These are phyloP conservation scores for Alternaria rosae DNA, from an alignment of 2,329 filamentous ascomycete genomes.

Conservation along the genomic window DNA sequence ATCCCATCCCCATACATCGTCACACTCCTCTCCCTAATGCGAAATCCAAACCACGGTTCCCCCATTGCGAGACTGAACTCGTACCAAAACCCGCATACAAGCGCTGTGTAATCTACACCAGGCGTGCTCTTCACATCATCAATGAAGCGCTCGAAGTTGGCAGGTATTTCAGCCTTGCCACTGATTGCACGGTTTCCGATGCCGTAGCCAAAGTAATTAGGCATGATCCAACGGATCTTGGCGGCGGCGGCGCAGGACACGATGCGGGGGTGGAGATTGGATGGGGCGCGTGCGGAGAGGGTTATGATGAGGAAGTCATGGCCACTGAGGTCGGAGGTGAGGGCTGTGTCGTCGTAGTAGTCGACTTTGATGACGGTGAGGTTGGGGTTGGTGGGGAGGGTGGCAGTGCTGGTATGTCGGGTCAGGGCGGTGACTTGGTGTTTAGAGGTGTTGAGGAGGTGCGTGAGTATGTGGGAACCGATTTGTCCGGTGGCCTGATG, in stretches of 20 bases:
- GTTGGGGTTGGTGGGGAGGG: background rate
- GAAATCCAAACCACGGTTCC: slow-evolving; percentile 46
- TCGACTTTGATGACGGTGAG: background rate
- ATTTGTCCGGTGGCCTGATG: background rate
- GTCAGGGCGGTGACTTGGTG: background rate
- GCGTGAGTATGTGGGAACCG: background rate
- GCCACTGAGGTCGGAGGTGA: background rate
- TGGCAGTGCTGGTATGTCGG: background rate
- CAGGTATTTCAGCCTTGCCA: background rate
- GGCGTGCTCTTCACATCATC: slow-evolving; percentile 14
- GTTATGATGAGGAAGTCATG: background rate
- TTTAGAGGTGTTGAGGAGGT: background rate
- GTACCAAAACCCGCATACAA: slow-evolving; percentile 47
- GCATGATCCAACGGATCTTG: background rate
- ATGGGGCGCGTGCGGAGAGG: background rate
- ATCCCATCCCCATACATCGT: slow-evolving; percentile 45
- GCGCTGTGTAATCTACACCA: slow-evolving; percentile 12
- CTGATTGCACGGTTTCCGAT: background rate
- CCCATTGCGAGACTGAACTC: slow-evolving; percentile 47
- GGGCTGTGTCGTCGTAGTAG: background rate
- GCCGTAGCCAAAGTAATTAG: background rate
- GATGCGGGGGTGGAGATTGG: background rate
- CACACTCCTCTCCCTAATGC: slow-evolving; percentile 41
- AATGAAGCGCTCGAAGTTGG: background rate
- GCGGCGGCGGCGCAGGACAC: background rate